Evolutionary conservation across 23 red algal genomes (phyloP).

Genomic region (Chondrus crispus): DNA sequence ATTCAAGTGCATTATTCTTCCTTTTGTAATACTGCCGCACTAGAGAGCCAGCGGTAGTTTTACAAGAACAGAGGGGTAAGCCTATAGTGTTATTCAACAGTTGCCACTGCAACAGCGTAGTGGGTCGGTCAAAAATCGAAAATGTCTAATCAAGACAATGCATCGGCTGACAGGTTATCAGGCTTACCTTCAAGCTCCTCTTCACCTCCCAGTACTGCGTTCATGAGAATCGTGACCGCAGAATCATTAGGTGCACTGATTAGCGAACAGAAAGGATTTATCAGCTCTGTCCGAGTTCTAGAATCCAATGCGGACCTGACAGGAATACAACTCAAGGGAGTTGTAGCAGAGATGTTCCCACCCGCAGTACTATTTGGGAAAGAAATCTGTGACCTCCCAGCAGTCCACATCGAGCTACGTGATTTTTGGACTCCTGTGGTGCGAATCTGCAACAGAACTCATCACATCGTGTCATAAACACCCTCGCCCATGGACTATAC

Average conservation of each 20-base stretch:
- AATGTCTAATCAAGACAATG: no score
- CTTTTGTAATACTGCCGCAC: no score
- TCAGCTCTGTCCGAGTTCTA: neutral
- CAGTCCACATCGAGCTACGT: neutral
- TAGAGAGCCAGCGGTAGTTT: no score
- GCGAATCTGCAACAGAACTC: neutral
- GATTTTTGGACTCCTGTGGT: neutral
- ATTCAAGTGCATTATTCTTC: no score
- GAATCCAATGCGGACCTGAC: neutral
- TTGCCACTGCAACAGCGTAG: no score
- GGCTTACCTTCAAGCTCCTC: no score
- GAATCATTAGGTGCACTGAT: neutral
- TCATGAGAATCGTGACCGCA: neutral
- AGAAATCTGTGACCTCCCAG: neutral
- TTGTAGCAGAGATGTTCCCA: neutral
- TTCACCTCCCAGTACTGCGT: no score
- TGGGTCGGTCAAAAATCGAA: no score
- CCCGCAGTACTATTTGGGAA: neutral
- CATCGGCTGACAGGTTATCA: no score
- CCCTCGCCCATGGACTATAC: neutral
- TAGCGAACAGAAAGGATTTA: neutral
- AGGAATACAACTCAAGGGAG: neutral
- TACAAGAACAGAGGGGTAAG: no score
- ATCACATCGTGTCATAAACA: neutral
- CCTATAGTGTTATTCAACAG: no score